phyloP scores from a whole-genome alignment of 768 basidiomycete species.

The Trametes gibbosa region DNA sequence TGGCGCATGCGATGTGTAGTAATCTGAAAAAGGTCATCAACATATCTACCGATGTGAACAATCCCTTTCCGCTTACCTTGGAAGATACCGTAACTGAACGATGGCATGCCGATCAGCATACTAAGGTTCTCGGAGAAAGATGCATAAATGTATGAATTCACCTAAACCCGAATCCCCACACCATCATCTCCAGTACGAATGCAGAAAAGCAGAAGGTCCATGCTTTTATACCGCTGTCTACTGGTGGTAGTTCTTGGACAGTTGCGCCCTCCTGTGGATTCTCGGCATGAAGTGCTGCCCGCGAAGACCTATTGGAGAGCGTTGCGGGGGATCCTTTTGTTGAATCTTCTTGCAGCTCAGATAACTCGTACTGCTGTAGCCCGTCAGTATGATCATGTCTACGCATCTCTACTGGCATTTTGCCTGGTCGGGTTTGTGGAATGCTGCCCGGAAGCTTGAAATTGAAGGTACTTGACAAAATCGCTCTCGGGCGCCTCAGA shows the following conservation, averaged over 20 bases:
- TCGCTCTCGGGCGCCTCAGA: neutral
- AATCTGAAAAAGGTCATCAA: conserved; percentile 6
- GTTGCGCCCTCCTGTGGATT: conserved; percentile 11
- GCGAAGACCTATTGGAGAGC: conserved; percentile 9
- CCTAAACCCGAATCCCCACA: conserved; percentile 27
- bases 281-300: neutral
- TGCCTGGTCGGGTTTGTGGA: neutral
- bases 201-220: conserved; percentile 22
- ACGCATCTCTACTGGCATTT: neutral
- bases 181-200: conserved; percentile 22
- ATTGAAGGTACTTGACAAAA: neutral
- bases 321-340: neutral
- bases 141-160: neutral
- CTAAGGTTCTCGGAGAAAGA: no score
- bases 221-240: conserved; percentile 21
- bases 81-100: conserved; percentile 25
- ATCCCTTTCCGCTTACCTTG: conserved; percentile 8
- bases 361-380: neutral
- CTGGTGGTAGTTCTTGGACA: conserved; percentile 20
- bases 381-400: neutral
- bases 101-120: neutral
- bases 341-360: neutral
- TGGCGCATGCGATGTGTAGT: conserved; percentile 24
- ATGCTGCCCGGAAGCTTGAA: neutral
- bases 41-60: neutral